Evolutionary conservation across 1,284 basidiomycete species (phyloP), one percentile per base, ranked within the genome.

Genomic region (Chalciporus sp.): DNA sequence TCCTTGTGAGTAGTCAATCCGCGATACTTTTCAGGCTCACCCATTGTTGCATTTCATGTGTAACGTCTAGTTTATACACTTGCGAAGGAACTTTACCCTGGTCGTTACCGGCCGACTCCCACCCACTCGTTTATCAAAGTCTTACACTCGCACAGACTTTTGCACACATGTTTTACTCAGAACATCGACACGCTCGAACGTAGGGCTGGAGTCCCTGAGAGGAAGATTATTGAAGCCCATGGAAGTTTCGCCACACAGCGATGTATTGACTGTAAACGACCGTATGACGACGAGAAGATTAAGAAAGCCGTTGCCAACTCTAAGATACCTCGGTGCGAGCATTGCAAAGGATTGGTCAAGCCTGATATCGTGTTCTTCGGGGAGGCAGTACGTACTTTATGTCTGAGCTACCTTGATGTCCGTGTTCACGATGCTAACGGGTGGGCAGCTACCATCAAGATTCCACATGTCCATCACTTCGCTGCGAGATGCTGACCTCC

Each of bases 341-440:
- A 65, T 8, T 94, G 91, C 63, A 74, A 73, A 1, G 91, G 90
- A 0, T 75, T 92, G 33, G 88, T 94, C 37, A 95, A 95, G 72
- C 94, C 94, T 4, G 90, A 95, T 65, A 96, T 96, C 45, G 92
- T 95, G n/a, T 95, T 97, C 74, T 96, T 96, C 65, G 94, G 94
- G 45, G 94, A 96, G 73, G 63, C 77, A 42, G 88, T 88, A 64
- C 29, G 84, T 72, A 31, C 44, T 16, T 9, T 46, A 40, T 8
- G 12, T 45, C 31, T 53, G 11, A 16, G 40, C 17, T 10, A 12
- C 17, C 10, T 44, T 16, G n/a, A 8, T 35, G 44, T 31, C 27
- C 2, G n/a, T 23, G 23, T 42, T 62, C 29, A 23, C 16, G 23
- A 11, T 23, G 33, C 33, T 39, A 29, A 65, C 37, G 39, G 14